These are phyloP conservation scores for Blastocystis sp. DNA, from an alignment of 352 stramenopile species.

Conservation along the genomic window DNA sequence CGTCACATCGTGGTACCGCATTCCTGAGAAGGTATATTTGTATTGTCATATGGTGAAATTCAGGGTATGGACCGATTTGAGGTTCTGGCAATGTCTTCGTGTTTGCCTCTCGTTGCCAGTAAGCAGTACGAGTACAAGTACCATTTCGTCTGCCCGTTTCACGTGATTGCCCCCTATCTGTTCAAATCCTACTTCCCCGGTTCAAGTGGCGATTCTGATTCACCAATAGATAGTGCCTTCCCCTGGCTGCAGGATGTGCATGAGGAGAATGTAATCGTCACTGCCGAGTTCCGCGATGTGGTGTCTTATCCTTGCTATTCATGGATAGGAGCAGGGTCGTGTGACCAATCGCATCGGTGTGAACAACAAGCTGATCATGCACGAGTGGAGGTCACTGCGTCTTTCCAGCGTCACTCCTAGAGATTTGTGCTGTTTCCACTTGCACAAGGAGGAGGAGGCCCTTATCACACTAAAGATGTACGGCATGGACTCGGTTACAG, in stretches of 20 bases:
- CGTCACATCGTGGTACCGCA: conserved; percentile 54
- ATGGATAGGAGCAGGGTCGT: conserved; percentile 11
- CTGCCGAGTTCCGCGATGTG: conserved; percentile 67
- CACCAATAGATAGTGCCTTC: conserved; percentile 16
- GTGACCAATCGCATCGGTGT: conserved; percentile 66
- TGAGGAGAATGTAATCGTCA: conserved; percentile 69
- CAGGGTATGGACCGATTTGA: conserved; percentile 67
- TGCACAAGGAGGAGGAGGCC: conserved; percentile 66
- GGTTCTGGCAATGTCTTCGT: conserved; percentile 62
- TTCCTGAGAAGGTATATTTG: conserved; percentile 32
- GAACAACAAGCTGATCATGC: conserved; percentile 44
- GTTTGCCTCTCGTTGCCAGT: conserved; percentile 42
- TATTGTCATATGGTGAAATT: neutral
- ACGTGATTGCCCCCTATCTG: conserved; percentile 64
- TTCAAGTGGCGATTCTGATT: neutral
- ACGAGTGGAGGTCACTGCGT: neutral
- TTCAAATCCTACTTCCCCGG: conserved; percentile 67
- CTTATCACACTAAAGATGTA: conserved; percentile 50
- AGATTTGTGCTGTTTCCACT: conserved; percentile 67
- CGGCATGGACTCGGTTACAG: conserved; percentile 3
- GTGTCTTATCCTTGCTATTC: no score
- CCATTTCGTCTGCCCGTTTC: conserved; percentile 64
- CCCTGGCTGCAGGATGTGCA: conserved; percentile 59
- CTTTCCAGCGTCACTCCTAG: neutral
- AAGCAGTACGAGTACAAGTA: conserved; percentile 66